These are phyloP conservation scores for Sphagnum magellanicum DNA, from an alignment of 228 moss, liverwort and hornwort genomes.

Conservation along the genomic window DNA sequence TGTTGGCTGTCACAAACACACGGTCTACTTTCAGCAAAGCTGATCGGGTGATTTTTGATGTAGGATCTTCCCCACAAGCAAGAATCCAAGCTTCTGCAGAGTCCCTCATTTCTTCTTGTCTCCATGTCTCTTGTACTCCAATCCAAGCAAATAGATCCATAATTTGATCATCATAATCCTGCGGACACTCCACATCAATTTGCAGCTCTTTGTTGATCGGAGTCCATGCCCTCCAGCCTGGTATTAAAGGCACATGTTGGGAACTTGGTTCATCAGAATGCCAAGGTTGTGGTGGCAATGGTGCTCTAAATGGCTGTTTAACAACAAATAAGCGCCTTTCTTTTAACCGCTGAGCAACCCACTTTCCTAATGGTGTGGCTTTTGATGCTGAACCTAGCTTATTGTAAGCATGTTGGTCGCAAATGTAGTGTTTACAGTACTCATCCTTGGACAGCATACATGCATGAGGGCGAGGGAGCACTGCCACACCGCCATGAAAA, in stretches of 20 bases:
- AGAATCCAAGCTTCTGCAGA: slow-evolving; percentile 20
- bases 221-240: slow-evolving; percentile 13
- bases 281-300: slow-evolving; percentile 6
- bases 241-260: not conserved
- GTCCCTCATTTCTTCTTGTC: slow-evolving; percentile 8
- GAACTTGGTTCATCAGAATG: slow-evolving; percentile 6
- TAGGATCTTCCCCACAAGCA: slow-evolving; percentile 10
- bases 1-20: slow-evolving; percentile 10
- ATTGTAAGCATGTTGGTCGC: slow-evolving; percentile 5
- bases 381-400: not conserved
- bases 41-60: too few species aligned
- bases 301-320: not conserved
- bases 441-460: slow-evolving; percentile 20
- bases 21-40: not conserved
- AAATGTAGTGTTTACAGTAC: slow-evolving; percentile 18
- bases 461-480: not conserved
- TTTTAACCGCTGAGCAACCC: not conserved
- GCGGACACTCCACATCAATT: not conserved
- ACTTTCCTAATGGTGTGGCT: not conserved
- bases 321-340: slow-evolving; percentile 14
- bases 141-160: slow-evolving; percentile 7
- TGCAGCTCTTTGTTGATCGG: slow-evolving; percentile 6
- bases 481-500: too few species aligned
- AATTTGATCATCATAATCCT: slow-evolving; percentile 11
- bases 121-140: not conserved